Evolutionary conservation across 2,329 filamentous ascomycete species (phyloP), one percentile per base, ranked within the genome.

Genomic region (Colletotrichum euphorbiae): DNA sequence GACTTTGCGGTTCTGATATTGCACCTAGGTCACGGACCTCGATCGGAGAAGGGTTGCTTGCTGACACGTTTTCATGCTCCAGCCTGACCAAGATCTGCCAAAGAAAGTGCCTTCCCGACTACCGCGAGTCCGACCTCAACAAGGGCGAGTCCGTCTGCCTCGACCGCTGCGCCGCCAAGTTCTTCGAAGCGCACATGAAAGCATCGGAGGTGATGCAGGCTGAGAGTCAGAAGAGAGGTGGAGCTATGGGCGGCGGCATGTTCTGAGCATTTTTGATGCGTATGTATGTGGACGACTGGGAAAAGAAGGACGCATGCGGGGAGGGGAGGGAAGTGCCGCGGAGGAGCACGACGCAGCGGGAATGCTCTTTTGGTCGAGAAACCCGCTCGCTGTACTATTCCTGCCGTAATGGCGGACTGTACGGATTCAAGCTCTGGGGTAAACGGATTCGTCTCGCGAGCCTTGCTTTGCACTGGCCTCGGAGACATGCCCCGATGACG

Each of bases 141-240:
- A 99, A 99, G 85, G 97, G 94, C 86, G 96, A 99, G 83, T 94
- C 92, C 74, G 96, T 99, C 75, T 99, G 97, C 85, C 90, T 99
- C 74, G 96, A 99, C 84, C 93, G 96, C 77, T 99, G 97, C 83
- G 93, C 97, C 67, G 88, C 92, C 78, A 99, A 99, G 85, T 99
- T 98, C 86, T 98, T 99, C 83, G 95, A 98, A 75, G 94, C 97
- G 77, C 97, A 97, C 81, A 90, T 97, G 85, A 98, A 98, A 86
- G 93, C 98, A 69, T 95, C 92, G 76, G 94, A 98, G 83, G 93
- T 97, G 83, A 94, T 98, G 90, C 94, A 98, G 83, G 89, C 91
- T 72, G 92, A 97, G 81, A 93, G 92, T 55, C 88, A 89, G 76
- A 86, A 88, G 71, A 87, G 88, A 76, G 88, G 89, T 69, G 86